These are phyloP conservation scores for Saturnispora hagleri DNA, from an alignment of 805 yeast genomes.

Conservation along the genomic window DNA sequence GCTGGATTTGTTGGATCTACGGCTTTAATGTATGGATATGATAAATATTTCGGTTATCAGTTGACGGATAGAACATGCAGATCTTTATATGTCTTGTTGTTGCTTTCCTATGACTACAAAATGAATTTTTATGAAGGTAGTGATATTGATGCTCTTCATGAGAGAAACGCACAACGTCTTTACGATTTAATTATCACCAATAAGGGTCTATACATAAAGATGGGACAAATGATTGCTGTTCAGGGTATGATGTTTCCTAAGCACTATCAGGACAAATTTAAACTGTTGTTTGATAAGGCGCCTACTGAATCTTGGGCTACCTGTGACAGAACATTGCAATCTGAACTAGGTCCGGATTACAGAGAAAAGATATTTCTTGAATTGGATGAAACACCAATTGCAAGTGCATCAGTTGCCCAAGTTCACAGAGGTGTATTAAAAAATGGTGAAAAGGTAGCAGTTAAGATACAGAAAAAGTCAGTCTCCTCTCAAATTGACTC, in stretches of 20 bases:
- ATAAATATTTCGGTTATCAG: slow-evolving; percentile 35
- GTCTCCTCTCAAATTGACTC: slow-evolving; percentile 50
- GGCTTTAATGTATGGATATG: slow-evolving; percentile 19
- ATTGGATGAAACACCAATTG: slow-evolving; percentile 52
- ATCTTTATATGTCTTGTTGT: slow-evolving; percentile 37
- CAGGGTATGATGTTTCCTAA: slow-evolving; percentile 62
- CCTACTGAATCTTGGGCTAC: slow-evolving; percentile 47
- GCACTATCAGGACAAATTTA: slow-evolving; percentile 50
- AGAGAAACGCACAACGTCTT: slow-evolving; percentile 44
- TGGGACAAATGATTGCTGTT: slow-evolving; percentile 74
- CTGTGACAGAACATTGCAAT: slow-evolving; percentile 32
- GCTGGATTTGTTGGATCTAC: slow-evolving; percentile 14
- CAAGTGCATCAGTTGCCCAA: slow-evolving; percentile 70
- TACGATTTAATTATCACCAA: slow-evolving; percentile 36
- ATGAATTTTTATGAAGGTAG: slow-evolving; percentile 36
- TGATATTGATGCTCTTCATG: slow-evolving; percentile 49
- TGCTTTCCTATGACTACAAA: slow-evolving; percentile 56
- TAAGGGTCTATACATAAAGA: slow-evolving; percentile 59
- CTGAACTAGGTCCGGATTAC: slow-evolving; percentile 37
- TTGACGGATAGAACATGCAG: slow-evolving; percentile 42
- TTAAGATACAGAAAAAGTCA: slow-evolving; percentile 58
- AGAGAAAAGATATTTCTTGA: slow-evolving; percentile 29
- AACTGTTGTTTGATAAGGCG: slow-evolving; percentile 56
- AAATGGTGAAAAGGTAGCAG: slow-evolving; percentile 46
- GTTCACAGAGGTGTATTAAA: slow-evolving; percentile 47